These are phyloP conservation scores for Curvularia hawaiiensis DNA, from an alignment of 2,329 filamentous ascomycete species.

Conservation along the genomic window DNA sequence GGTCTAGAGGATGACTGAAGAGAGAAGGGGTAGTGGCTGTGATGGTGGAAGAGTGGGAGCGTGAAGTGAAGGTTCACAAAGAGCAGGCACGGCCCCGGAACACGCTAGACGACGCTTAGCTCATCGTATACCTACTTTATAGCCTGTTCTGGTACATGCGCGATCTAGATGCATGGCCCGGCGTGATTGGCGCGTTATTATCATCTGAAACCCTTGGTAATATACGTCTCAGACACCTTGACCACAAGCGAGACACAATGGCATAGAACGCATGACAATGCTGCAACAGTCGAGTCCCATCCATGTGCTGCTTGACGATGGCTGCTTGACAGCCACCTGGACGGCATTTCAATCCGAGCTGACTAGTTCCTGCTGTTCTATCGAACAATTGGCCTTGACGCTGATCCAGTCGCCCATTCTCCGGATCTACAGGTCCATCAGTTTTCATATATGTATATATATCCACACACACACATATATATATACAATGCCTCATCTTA, in stretches of 20 bases:
- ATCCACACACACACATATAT: not conserved
- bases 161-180: constrained; percentile 7
- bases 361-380: not conserved
- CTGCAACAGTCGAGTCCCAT: not conserved
- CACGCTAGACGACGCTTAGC: constrained; percentile 13
- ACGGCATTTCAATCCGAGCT: not conserved
- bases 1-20: not conserved
- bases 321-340: not conserved
- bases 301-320: not conserved
- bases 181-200: constrained; percentile 16
- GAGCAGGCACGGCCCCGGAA: constrained; percentile 15
- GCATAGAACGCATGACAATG: constrained; percentile 3
- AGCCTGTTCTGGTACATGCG: constrained; percentile 12
- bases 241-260: constrained; percentile 11
- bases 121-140: constrained; percentile 13
- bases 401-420: not conserved
- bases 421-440: not conserved
- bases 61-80: constrained; percentile 24
- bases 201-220: constrained; percentile 19
- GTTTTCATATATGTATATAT: constrained; percentile 1
- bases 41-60: constrained; percentile 6
- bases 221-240: constrained; percentile 9
- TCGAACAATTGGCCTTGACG: not conserved
- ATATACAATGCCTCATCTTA: not conserved
- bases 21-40: constrained; percentile 2